Evolutionary conservation across 805 yeast genomes (phyloP), one percentile per base, ranked within the genome.

Genomic region (Lipomyces anomalus): DNA sequence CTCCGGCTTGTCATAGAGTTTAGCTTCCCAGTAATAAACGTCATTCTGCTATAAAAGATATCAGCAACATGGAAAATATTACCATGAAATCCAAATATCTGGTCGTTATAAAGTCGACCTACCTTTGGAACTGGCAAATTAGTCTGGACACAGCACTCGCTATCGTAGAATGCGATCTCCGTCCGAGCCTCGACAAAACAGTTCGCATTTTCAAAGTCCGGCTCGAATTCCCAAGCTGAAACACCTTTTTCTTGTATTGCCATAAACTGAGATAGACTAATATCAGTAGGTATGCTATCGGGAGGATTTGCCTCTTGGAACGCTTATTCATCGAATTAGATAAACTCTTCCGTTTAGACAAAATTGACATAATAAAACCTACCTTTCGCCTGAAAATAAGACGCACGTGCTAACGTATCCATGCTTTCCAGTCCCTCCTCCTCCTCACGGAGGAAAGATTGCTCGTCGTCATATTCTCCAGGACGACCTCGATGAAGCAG

Each of bases 21-120:
- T 92, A 34, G 82, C 76, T 61, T 89, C 97, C 68, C 83, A 87
- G 67, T 90, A 89, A 60, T 86, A 87, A 3, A 86, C 90, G 43
- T 85, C 92, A 61, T 84, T 88, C 48, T 75, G 76, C 57, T n/a
- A n/a, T n/a, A n/a, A n/a, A n/a, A n/a, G n/a, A n/a, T n/a, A n/a
- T n/a, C n/a, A n/a, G n/a, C n/a, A n/a, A n/a, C n/a, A n/a, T n/a
- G n/a, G n/a, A n/a, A n/a, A n/a, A n/a, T n/a, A n/a, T n/a, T n/a
- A n/a, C n/a, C n/a, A n/a, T n/a, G n/a, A n/a, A n/a, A n/a, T n/a
- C n/a, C n/a, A n/a, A n/a, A n/a, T n/a, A n/a, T n/a, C n/a, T n/a
- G n/a, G n/a, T n/a, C n/a, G n/a, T n/a, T n/a, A n/a, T n/a, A n/a
- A n/a, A n/a, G n/a, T n/a, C n/a, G n/a, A n/a, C n/a, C n/a, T n/a